Evolutionary conservation across 345 rosid species (phyloP).

Genomic region (Pistacia vera): DNA sequence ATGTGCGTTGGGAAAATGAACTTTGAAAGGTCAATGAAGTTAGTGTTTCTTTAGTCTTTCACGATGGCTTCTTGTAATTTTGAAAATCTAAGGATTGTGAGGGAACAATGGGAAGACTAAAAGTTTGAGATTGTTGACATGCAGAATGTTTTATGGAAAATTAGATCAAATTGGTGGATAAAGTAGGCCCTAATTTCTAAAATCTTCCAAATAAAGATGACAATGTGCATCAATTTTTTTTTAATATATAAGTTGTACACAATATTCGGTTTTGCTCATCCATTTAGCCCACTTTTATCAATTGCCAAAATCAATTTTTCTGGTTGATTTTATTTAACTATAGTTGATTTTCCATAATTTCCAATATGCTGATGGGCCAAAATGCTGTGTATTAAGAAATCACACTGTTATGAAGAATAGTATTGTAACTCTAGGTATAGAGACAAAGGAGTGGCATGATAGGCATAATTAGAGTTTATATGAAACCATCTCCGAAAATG

Average conservation of each 20-base stretch:
- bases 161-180: neutral
- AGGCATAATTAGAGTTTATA: neutral
- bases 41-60: neutral
- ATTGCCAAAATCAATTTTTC: neutral
- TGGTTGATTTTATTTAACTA: neutral
- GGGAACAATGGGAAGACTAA: neutral
- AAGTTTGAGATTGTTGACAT: neutral
- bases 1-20: neutral
- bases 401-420: neutral
- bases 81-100: slow-evolving; percentile 8
- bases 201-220: neutral
- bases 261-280: neutral
- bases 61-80: neutral
- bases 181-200: neutral
- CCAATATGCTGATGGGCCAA: neutral
- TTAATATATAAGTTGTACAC: neutral
- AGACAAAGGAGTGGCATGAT: neutral
- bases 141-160: neutral
- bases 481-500: neutral
- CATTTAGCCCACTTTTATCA: neutral
- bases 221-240: neutral
- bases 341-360: neutral
- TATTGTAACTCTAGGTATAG: neutral
- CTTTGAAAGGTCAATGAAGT: neutral
- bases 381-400: neutral